A percentile compares a stretch with the other conserved stretches of the same genome.
Conservation (phyloP, 441 rosid genomes). For the Gossypium lobatum region DNA sequence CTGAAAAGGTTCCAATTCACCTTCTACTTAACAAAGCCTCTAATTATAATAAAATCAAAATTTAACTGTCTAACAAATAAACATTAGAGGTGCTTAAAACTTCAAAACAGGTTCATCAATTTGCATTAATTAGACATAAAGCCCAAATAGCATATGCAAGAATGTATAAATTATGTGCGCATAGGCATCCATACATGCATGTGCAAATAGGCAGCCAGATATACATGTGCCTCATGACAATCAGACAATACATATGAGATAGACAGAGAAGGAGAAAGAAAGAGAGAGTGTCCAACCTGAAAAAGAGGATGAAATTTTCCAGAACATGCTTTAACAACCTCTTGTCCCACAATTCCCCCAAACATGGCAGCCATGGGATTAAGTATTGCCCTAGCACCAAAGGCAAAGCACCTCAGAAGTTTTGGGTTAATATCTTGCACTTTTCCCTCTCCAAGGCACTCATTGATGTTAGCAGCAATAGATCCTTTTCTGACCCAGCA, state of each 20-base stretch:
- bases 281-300: constrained; percentile 48
- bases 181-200: background rate
- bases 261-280: background rate
- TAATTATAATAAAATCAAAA: background rate
- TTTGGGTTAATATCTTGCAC: constrained; percentile 61
- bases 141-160: background rate
- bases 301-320: constrained; percentile 96
- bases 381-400: constrained; percentile 88
- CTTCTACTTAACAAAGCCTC: background rate
- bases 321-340: constrained; percentile 95
- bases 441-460: constrained; percentile 51
- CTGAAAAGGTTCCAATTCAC: background rate
- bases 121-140: background rate
- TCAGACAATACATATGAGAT: background rate
- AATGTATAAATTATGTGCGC: background rate
- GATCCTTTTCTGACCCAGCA: constrained; percentile 88
- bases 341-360: constrained; percentile 98
- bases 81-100: background rate
- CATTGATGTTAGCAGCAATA: constrained; percentile 50
- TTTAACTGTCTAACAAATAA: background rate
- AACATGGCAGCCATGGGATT: constrained; percentile 99
- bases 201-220: background rate
- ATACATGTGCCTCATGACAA: background rate
- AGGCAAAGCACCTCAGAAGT: constrained; percentile 69
- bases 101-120: background rate